phyloP scores from a whole-genome alignment of 495 filamentous ascomycete species.

The Podospora bellae-mahoneyi region DNA sequence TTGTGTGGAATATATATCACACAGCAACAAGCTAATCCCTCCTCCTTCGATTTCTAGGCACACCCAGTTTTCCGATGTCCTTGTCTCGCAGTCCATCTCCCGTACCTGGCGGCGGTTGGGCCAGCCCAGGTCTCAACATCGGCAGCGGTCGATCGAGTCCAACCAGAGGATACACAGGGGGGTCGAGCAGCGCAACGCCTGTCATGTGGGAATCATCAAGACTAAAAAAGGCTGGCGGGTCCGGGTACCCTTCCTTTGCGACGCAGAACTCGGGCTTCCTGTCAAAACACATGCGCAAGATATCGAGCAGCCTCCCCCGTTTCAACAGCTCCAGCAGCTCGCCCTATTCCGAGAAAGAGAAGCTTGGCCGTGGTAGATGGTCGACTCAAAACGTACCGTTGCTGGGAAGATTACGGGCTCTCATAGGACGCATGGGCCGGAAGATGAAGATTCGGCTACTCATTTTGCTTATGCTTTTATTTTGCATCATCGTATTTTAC shows the following conservation, averaged over 20 bases:
- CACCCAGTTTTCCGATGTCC: constrained; percentile 62
- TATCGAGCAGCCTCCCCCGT: constrained; percentile 71
- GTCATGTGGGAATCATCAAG: constrained; percentile 84
- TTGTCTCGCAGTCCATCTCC: constrained; percentile 82
- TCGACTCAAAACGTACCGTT: constrained; percentile 35
- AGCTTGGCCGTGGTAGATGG: constrained; percentile 52
- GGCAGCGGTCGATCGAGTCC: constrained; percentile 69
- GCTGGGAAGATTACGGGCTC: constrained; percentile 36
- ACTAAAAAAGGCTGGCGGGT: constrained; percentile 61
- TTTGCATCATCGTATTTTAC: constrained; percentile 63
- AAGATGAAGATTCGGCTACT: constrained; percentile 58
- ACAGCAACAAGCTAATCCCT: constrained; percentile 13
- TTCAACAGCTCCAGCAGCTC: constrained; percentile 48
- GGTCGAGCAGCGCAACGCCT: constrained; percentile 47
- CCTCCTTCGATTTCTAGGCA: constrained; percentile 34
- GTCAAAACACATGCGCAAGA: constrained; percentile 66
- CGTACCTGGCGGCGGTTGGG: constrained; percentile 77
- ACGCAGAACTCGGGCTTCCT: constrained; percentile 79
- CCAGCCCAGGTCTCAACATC: constrained; percentile 73
- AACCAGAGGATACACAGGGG: constrained; percentile 41
- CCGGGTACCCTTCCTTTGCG: constrained; percentile 76
- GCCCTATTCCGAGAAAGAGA: constrained; percentile 74
- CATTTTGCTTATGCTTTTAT: constrained; percentile 56
- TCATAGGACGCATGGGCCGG: constrained; percentile 42
- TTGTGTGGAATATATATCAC: constrained; percentile 10